Base-by-base conservation (phyloP, 1,139 yeast genomes). In the Petasospora fabianii region DNA sequence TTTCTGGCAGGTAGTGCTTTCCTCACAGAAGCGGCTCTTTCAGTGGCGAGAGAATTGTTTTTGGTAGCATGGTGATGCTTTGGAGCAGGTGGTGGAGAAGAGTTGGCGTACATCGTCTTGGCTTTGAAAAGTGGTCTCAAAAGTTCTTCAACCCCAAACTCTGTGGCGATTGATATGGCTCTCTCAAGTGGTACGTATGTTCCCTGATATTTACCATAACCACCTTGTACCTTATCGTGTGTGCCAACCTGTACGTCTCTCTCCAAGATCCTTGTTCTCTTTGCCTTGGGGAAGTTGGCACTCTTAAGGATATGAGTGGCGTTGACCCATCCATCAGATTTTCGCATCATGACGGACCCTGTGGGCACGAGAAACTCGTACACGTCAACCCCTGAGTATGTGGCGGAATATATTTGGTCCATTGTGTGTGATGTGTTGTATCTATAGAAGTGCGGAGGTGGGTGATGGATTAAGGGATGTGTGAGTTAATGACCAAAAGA, bases 301-400 rank as follows among this genome's bases (percentile, higher is more conserved):
- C 94, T 90, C 60, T 92, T 90, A 44, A 92, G 71, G 34, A 92
- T 88, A 64, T 92, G 97, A 18, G 98, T 92, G n/a, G 97, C 97
- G 65, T 92, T 92, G 39, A 90, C 95, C 95, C 97, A 88, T 43
- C 87, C 88, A 60, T 92, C 97, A 31, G 73, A 70, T 50, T 86
- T 81, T 45, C 97, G 71, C 60, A 97, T 78, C 98, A 92, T 92
- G 18, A 92, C 87, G 9, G 97, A 90, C 21, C 88, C 84, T 38
- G 84, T 83, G 41, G 84, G 79, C 53, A 83, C 80, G 27, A 80
- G 71, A 53, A 85, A 81, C 67, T 92, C 98, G 58, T 83, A 85
- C 30, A 90, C 97, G 40, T 92, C 92, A 15, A 88, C 95, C 55
- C 84, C 84, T 15, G 92, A 83, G 60, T 84, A 84, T 15, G 85